Percentiles rank a stretch among this genome's conserved stretches.
Evolutionary conservation across 164 flowering plant genomes (phyloP).

Genomic region (Berberis vulgaris): DNA sequence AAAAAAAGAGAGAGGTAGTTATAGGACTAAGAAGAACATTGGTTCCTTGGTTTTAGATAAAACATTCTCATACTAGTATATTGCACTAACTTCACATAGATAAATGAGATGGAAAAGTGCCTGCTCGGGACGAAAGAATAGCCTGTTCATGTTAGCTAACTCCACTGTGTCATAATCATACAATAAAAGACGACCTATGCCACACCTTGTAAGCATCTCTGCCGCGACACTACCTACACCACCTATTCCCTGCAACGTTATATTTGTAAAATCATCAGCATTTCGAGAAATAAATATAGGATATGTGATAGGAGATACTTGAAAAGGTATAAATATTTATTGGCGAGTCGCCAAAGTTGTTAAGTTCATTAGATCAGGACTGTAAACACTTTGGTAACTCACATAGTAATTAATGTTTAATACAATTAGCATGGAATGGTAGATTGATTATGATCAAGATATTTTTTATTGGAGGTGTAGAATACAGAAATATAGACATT

Average conservation of each 20-base stretch:
- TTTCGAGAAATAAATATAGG: background rate
- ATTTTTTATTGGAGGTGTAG: too few species aligned
- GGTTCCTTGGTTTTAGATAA: background rate
- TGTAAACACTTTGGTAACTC: too few species aligned
- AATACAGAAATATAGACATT: too few species aligned
- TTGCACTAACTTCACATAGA: background rate
- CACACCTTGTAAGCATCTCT: constrained; percentile 99
- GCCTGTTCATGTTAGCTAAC: constrained; percentile 98
- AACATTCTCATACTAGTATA: constrained; percentile 3
- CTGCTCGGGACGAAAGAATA: constrained; percentile 99
- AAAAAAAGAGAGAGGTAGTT: too few species aligned
- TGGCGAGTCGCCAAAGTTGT: background rate
- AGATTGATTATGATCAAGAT: too few species aligned
- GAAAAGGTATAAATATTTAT: background rate
- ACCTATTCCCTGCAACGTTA: constrained; percentile 73
- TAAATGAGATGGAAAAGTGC: constrained; percentile 21
- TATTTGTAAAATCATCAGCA: background rate
- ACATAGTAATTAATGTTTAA: too few species aligned
- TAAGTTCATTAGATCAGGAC: too few species aligned
- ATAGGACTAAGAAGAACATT: too few species aligned
- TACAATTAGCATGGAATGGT: too few species aligned
- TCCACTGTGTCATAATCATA: constrained; percentile 99
- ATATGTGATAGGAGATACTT: background rate
- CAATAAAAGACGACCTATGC: constrained; percentile 92
- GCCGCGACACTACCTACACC: constrained; percentile 99